These are phyloP conservation scores for Grosmannia penicillata DNA, from an alignment of 2,329 filamentous ascomycete genomes.

Conservation along the genomic window DNA sequence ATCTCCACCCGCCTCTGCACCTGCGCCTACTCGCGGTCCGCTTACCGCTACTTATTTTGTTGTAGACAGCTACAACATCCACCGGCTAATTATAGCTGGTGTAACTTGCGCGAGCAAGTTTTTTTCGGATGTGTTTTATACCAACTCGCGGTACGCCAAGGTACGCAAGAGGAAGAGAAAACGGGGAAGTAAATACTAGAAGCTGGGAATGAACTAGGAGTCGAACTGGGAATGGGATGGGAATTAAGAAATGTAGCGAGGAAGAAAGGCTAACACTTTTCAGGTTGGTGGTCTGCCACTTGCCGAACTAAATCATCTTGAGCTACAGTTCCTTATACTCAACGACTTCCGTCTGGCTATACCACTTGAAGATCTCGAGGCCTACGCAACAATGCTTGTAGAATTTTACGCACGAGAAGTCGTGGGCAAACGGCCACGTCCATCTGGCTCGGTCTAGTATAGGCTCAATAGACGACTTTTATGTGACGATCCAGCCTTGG, in stretches of 20 bases:
- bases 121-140: conserved; percentile 98
- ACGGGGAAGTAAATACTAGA: too few species aligned
- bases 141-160: conserved; percentile 98
- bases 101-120: conserved; percentile 99
- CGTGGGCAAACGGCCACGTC: conserved; percentile 28
- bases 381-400: conserved; percentile 95
- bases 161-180: too few species aligned
- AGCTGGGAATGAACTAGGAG: too few species aligned
- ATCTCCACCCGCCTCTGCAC: too few species aligned
- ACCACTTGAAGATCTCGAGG: conserved; percentile 87
- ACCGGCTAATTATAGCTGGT: conserved; percentile 87
- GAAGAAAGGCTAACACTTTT: too few species aligned
- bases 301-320: conserved; percentile 85
- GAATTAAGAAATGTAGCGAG: too few species aligned
- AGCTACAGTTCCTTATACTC: conserved; percentile 85
- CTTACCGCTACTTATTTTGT: conserved; percentile 54
- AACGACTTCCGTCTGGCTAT: conserved; percentile 94
- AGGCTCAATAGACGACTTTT: too few species aligned
- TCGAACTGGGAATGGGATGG: too few species aligned
- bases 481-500: too few species aligned
- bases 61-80: conserved; percentile 98
- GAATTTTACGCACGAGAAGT: conserved; percentile 95
- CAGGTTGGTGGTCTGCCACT: conserved; percentile 90
- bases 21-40: neutral
- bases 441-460: neutral